phyloP scores from a whole-genome alignment of 2,329 filamentous ascomycete species.

The Colletotrichum nymphaeae region DNA sequence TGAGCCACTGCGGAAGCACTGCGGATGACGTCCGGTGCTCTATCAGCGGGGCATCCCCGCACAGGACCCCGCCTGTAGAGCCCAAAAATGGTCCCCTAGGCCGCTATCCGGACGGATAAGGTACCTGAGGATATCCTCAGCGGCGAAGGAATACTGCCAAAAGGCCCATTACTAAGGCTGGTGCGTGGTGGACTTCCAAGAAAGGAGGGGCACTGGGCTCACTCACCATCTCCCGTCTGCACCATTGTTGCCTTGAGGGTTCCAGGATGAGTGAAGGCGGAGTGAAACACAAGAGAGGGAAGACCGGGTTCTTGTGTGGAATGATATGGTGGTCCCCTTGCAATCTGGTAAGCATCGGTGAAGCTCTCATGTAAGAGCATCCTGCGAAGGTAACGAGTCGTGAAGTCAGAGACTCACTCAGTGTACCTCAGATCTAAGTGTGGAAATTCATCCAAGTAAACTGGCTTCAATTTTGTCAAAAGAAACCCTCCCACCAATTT shows the following conservation, averaged over 20 bases:
- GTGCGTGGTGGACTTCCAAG: constrained; percentile 13
- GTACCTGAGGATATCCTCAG: too few relatives aligned
- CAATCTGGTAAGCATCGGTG: neutral
- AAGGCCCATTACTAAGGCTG: neutral
- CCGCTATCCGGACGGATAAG: too few relatives aligned
- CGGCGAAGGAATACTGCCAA: neutral
- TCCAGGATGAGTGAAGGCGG: neutral
- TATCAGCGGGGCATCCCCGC: constrained; percentile 24
- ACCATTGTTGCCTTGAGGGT: too few relatives aligned
- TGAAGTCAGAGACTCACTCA: neutral
- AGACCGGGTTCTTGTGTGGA: neutral
- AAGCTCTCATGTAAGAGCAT: neutral
- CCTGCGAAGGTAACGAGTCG: neutral
- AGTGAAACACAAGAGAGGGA: neutral
- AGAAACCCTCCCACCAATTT: neutral
- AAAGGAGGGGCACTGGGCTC: neutral
- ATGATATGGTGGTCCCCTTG: neutral
- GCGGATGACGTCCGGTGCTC: constrained; percentile 27
- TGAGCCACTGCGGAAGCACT: constrained; percentile 28
- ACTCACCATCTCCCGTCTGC: neutral
- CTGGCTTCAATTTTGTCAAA: neutral
- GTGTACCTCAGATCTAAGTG: neutral
- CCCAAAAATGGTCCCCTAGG: neutral
- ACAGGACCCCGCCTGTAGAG: neutral
- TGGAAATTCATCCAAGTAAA: neutral